A percentile compares a stretch with the other conserved stretches of the same genome.
phyloP scores from a whole-genome alignment of 306 rosid genomes.

The Castanea sativa region DNA sequence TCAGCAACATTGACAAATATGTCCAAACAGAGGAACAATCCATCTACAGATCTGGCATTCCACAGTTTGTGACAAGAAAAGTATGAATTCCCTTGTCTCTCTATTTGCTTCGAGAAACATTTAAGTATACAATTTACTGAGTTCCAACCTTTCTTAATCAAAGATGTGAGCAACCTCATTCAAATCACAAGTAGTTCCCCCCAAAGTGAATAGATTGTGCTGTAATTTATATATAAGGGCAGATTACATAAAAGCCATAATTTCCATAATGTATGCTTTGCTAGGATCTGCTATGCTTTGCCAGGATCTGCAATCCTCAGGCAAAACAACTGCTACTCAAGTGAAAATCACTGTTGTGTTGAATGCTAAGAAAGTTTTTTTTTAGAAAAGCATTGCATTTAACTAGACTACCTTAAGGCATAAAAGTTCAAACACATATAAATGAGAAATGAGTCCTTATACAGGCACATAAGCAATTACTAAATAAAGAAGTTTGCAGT shows the following conservation, averaged over 20 bases:
- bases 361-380: not conserved
- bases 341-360: not conserved
- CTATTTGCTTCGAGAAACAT: not conserved
- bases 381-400: not conserved
- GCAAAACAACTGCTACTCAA: not conserved
- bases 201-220: not conserved
- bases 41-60: not conserved
- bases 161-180: not conserved
- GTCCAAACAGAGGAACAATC: not conserved
- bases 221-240: not conserved
- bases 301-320: not conserved
- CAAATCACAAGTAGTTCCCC: not conserved
- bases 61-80: not conserved
- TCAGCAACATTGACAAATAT: not conserved
- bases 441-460: not conserved
- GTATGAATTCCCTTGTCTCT: not conserved
- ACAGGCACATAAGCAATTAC: slow-evolving; percentile 1
- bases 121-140: not conserved
- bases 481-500: not conserved
- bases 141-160: not conserved
- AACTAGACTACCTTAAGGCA: not conserved
- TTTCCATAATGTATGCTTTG: not conserved
- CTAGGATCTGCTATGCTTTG: not conserved
- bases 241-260: too few species aligned
- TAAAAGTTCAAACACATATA: not conserved